These are phyloP conservation scores for Puccinia hordei DNA, from an alignment of 1,284 basidiomycete genomes.

Conservation along the genomic window DNA sequence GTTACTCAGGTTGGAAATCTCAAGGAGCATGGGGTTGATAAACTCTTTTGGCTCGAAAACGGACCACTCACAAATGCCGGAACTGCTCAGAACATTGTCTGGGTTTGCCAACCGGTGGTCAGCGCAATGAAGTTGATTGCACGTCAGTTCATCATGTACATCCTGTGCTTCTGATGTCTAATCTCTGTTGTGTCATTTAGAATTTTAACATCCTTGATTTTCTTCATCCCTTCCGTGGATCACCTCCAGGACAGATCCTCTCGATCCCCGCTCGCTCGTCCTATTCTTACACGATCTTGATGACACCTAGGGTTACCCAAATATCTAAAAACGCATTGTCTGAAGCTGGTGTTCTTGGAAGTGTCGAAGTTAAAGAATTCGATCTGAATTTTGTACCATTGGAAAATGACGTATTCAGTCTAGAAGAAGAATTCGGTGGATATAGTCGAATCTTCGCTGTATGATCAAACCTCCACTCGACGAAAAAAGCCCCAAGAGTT, in stretches of 20 bases:
- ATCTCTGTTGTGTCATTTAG: neutral
- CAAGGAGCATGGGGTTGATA: constrained; percentile 98
- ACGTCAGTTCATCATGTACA: constrained; percentile 64
- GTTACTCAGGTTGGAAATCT: constrained; percentile 87
- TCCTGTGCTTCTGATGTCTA: neutral
- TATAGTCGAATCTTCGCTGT: constrained; percentile 52
- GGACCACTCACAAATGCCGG: constrained; percentile 74
- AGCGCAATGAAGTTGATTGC: constrained; percentile 85
- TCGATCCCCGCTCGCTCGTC: constrained; percentile 60
- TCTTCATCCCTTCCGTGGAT: constrained; percentile 50
- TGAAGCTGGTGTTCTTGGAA: constrained; percentile 87
- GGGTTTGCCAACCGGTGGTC: constrained; percentile 85
- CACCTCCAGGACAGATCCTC: constrained; percentile 73
- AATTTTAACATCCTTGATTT: neutral
- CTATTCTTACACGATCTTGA: constrained; percentile 82
- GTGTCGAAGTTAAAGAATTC: constrained; percentile 79
- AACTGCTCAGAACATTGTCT: constrained; percentile 81
- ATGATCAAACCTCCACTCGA: constrained; percentile 8
- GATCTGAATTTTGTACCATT: constrained; percentile 90
- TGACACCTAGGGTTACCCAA: constrained; percentile 84
- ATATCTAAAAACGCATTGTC: constrained; percentile 80
- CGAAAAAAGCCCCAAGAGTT: neutral
- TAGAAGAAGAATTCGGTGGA: constrained; percentile 77
- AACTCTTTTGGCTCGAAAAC: constrained; percentile 98
- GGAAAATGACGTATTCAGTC: constrained; percentile 82